Evolutionary conservation across 164 flowering plant genomes (phyloP).

Genomic region (Sedum album): DNA sequence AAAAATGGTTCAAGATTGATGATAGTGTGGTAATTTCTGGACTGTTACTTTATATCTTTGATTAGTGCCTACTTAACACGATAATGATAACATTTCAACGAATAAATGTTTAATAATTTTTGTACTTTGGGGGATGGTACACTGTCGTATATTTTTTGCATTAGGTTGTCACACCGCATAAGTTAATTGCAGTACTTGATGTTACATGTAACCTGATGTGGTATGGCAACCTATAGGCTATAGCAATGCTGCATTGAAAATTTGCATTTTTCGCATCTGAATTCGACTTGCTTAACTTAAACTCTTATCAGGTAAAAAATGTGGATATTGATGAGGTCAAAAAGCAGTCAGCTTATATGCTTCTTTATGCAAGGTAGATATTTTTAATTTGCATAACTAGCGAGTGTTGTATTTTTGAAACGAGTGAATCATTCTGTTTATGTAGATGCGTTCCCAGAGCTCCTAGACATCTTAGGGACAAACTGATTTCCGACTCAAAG

Average conservation of each 20-base stretch:
- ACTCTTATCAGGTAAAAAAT: not conserved
- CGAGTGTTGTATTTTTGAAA: not conserved
- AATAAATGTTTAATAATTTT: no score
- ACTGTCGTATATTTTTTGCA: not conserved
- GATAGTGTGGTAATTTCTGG: no score
- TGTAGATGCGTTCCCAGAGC: conserved; percentile 77
- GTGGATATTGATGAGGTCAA: not conserved
- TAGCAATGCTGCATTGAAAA: no score
- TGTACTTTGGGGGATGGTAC: not conserved
- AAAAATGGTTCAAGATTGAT: no score
- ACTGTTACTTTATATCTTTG: no score
- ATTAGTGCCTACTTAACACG: not conserved
- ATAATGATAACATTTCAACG: not conserved
- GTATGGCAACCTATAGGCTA: no score
- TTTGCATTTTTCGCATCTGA: no score
- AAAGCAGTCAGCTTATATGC: not conserved
- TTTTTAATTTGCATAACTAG: not conserved
- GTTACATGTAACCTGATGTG: no score
- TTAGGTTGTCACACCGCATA: not conserved
- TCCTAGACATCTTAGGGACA: conserved; percentile 46
- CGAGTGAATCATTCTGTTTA: not conserved
- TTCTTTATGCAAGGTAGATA: no score
- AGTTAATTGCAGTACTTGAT: not conserved
- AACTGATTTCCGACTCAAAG: conserved; percentile 20
- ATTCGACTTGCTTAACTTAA: not conserved